Evolutionary conservation across 441 rosid genomes (phyloP).

Genomic region (Eruca vesicaria): DNA sequence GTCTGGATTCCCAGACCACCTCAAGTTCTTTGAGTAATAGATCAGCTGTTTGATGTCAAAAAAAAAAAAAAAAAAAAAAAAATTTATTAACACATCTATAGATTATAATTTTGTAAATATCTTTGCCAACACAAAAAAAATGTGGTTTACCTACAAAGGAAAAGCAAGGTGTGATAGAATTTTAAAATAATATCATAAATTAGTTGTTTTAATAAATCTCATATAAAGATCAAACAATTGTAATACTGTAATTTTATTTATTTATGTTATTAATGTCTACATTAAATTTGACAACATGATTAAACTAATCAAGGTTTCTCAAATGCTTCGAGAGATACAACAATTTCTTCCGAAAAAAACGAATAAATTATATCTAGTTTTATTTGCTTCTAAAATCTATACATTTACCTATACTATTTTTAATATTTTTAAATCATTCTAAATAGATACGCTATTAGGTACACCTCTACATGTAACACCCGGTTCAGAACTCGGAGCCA

Average conservation of each 20-base stretch:
- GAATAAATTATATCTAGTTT: neutral
- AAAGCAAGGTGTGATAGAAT: neutral
- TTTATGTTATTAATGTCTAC: neutral
- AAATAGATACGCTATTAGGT: constrained; percentile 95
- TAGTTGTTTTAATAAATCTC: neutral
- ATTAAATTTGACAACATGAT: neutral
- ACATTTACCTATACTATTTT: neutral
- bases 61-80: too few relatives aligned
- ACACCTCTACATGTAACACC: constrained; percentile 98
- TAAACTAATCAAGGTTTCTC: neutral
- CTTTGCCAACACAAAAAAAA: too few relatives aligned
- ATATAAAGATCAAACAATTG: neutral
- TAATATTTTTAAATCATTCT: neutral
- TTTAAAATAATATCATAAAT: neutral
- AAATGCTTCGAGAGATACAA: neutral
- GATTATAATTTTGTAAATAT: too few relatives aligned
- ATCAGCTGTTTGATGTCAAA: too few relatives aligned
- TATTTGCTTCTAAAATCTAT: neutral
- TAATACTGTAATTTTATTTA: neutral
- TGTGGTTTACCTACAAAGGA: too few relatives aligned
- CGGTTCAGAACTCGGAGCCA: constrained; percentile 84
- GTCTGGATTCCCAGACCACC: too few relatives aligned
- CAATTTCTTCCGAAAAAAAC: neutral
- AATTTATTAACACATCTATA: too few relatives aligned
- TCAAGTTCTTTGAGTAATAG: too few relatives aligned